phyloP scores from a whole-genome alignment of 2,329 filamentous ascomycete species.

The Sclerotinia minor region DNA sequence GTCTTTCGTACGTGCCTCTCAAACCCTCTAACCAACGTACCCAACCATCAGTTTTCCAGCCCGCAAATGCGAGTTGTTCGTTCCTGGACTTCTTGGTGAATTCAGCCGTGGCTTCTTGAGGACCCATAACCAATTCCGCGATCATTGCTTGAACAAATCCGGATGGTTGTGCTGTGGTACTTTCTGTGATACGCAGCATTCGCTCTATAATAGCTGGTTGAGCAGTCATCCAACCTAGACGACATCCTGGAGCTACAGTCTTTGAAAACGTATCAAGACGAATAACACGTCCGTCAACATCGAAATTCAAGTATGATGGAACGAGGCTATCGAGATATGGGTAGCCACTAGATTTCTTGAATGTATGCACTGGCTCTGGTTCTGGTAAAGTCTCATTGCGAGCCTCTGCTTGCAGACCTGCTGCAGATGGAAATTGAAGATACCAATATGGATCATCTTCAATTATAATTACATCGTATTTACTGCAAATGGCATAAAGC shows the following conservation, averaged over 20 bases:
- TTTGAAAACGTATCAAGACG: slow-evolving; percentile 94
- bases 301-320: slow-evolving; percentile 78
- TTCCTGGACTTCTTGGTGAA: slow-evolving; percentile 44
- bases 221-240: slow-evolving; percentile 86
- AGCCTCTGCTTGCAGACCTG: slow-evolving; percentile 41
- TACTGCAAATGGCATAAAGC: slow-evolving; percentile 76
- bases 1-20: slow-evolving; percentile 77
- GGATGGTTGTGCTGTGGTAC: slow-evolving; percentile 77
- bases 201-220: slow-evolving; percentile 78
- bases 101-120: slow-evolving; percentile 55
- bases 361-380: slow-evolving; percentile 34
- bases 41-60: slow-evolving; percentile 85
- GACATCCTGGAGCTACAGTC: slow-evolving; percentile 84
- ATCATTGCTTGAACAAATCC: slow-evolving; percentile 88
- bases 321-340: slow-evolving; percentile 79
- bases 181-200: slow-evolving; percentile 71
- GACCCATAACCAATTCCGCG: slow-evolving; percentile 73
- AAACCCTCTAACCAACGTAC: slow-evolving; percentile 87
- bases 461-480: slow-evolving; percentile 85
- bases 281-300: slow-evolving; percentile 82
- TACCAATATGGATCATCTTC: slow-evolving; percentile 98
- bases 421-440: slow-evolving; percentile 79
- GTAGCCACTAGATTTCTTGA: slow-evolving; percentile 60
- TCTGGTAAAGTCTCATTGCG: slow-evolving; percentile 42
- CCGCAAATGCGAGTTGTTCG: slow-evolving; percentile 46